Conservation (phyloP, 2,329 filamentous ascomycete species). For the Botrytis sinoallii region DNA sequence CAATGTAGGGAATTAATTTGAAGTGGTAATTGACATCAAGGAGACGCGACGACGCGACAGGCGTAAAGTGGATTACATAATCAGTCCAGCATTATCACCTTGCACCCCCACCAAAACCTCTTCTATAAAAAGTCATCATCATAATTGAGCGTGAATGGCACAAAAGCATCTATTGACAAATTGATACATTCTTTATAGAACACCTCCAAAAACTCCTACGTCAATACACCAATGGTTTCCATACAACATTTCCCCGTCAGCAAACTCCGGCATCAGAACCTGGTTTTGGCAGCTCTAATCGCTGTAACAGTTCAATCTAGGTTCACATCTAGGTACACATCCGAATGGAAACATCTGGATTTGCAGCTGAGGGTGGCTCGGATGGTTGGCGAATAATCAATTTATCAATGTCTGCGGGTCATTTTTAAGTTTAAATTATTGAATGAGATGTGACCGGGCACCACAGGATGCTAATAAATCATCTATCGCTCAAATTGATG, state of each 20-base stretch:
- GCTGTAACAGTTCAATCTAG: background rate
- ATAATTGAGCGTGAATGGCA: background rate
- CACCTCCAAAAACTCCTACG: background rate
- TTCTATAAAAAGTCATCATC: background rate
- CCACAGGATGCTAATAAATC: background rate
- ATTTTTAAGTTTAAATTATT: background rate
- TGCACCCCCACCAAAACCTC: background rate
- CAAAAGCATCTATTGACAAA: background rate
- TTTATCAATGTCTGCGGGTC: background rate
- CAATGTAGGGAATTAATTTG: background rate
- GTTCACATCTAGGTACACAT: background rate
- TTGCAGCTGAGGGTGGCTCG: background rate
- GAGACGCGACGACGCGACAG: slow-evolving; percentile 16
- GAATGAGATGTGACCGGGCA: background rate
- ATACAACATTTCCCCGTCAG: background rate
- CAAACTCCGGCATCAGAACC: background rate
- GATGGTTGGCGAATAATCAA: no score
- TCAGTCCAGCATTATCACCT: background rate
- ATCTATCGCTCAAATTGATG: background rate
- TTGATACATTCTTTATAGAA: background rate
- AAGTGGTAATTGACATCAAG: background rate
- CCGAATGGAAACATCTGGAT: background rate
- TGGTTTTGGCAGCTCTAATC: background rate
- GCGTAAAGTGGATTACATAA: slow-evolving; percentile 19
- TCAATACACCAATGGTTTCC: background rate